Evolutionary conservation across 345 rosid species (phyloP), one percentile per base, ranked within the genome.

Genomic region (Salix purpurea): DNA sequence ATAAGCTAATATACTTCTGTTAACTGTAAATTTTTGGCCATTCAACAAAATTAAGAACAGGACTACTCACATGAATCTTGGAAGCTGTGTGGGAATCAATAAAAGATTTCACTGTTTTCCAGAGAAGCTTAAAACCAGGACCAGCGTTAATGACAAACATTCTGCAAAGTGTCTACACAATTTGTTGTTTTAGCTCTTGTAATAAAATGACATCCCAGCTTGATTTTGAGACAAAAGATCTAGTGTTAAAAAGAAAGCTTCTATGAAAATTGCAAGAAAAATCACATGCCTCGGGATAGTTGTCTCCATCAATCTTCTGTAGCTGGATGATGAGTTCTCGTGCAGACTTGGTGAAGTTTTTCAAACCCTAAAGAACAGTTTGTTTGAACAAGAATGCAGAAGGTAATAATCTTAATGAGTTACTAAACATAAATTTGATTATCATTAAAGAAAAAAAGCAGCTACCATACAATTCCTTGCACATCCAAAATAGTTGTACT

Each of bases 401-500:
- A 67, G 6, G 21, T 56, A 24, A 52, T n/a, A 40, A 58, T 19
- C 13, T 39, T 15, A 56, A 60, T 34, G 15, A 30, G 40, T 8
- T 30, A n/a, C 13, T 3, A 32, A 28, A 56, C 50, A 65, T 1
- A 56, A 44, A 30, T 6, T 11, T 37, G 18, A 32, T 3, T 24
- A 23, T 18, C 18, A 37, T n/a, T 30, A 9, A 11, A 5, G 32
- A 6, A 37, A 64, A 62, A 26, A n/a, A 76, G 24, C 13, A 67
- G 24, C 8, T 18, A 70, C 28, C 65, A 65, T 74, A 81, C 84
- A 80, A 81, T 34, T 28, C 84, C 84, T 70, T 81, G 78, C 14
- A 81, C 84, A 74, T 81, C 84, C 75, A 81, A 77, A 65, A 81
- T 81, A 39, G 84, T 77, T 50, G 78, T 81, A 68, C 78, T 74